Conservation (phyloP, 805 yeast genomes). For the Kodamaea laetipori region DNA sequence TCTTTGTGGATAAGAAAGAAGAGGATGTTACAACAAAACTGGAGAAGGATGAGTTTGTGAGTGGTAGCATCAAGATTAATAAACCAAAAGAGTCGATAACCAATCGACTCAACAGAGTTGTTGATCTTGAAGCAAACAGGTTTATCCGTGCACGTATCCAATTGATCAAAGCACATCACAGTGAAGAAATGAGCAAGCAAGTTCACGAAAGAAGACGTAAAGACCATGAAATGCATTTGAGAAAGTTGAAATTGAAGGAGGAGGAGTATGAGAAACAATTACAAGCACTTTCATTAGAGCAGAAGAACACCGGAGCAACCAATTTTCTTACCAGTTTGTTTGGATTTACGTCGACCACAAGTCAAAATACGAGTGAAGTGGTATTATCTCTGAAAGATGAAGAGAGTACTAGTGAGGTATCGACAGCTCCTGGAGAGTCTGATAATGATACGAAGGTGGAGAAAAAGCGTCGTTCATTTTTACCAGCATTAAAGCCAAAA, state of each 20-base stretch:
- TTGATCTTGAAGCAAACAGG: slow-evolving; percentile 39
- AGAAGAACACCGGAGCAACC: slow-evolving; percentile 23
- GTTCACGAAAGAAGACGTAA: slow-evolving; percentile 41
- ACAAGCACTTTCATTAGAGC: slow-evolving; percentile 28
- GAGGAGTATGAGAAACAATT: slow-evolving; percentile 39
- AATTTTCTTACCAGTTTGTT: slow-evolving; percentile 34
- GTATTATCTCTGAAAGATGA: background rate
- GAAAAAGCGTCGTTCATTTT: background rate
- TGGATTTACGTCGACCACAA: slow-evolving; percentile 20
- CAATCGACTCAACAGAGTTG: slow-evolving; percentile 28
- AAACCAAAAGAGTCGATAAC: slow-evolving; percentile 23
- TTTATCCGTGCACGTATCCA: slow-evolving; percentile 44
- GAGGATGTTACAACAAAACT: background rate
- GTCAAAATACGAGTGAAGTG: background rate
- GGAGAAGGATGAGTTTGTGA: slow-evolving; percentile 5
- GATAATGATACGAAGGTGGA: background rate
- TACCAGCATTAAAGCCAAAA: background rate
- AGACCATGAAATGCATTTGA: slow-evolving; percentile 42
- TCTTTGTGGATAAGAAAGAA: background rate
- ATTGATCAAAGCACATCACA: slow-evolving; percentile 39
- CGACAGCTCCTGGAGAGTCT: slow-evolving; percentile 1
- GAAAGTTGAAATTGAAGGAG: slow-evolving; percentile 38
- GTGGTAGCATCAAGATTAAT: slow-evolving; percentile 14
- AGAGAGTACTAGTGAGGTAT: background rate
- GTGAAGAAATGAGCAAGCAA: slow-evolving; percentile 36